Evolutionary conservation across 1,139 yeast species (phyloP).

Genomic region (Zygoascus meyerae): DNA sequence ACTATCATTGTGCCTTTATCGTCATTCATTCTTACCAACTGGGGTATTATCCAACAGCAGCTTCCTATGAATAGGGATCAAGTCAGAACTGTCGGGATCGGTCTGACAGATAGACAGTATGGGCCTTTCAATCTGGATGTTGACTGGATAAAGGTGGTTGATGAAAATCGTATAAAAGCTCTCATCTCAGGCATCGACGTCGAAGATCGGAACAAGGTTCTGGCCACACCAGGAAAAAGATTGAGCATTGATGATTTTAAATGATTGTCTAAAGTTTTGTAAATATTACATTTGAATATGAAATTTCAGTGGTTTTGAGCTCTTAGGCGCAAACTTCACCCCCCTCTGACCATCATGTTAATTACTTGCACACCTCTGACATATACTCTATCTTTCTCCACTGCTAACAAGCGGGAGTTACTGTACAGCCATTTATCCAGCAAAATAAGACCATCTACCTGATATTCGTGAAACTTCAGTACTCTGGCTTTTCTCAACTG

Average conservation of each 20-base stretch:
- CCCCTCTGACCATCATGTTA: slow-evolving; percentile 1
- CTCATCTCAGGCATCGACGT: slow-evolving; percentile 5
- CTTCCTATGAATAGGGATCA: slow-evolving; percentile 57
- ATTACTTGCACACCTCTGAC: slow-evolving; percentile 4
- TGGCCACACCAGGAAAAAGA: slow-evolving; percentile 11
- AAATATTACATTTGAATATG: background rate
- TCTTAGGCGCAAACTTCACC: too few relatives aligned
- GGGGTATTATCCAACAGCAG: slow-evolving; percentile 74
- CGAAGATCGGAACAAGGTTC: slow-evolving; percentile 2
- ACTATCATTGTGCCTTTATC: slow-evolving; percentile 70
- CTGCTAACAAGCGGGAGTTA: slow-evolving; percentile 1
- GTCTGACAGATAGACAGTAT: slow-evolving; percentile 70
- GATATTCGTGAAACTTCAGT: slow-evolving; percentile 8
- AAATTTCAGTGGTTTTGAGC: background rate
- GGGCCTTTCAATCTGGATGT: slow-evolving; percentile 70
- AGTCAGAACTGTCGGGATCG: slow-evolving; percentile 71
- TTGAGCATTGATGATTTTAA: slow-evolving; percentile 12
- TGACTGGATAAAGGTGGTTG: slow-evolving; percentile 61
- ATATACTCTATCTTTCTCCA: slow-evolving; percentile 7
- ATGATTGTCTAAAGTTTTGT: background rate
- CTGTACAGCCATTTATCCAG: slow-evolving; percentile 8
- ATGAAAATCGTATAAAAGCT: slow-evolving; percentile 9
- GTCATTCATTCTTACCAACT: slow-evolving; percentile 76
- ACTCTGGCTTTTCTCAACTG: background rate
- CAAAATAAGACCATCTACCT: slow-evolving; percentile 5